These are phyloP conservation scores for Pseudonitzschia delicatissima DNA, from an alignment of 108 stramenopile species.

Conservation along the genomic window DNA sequence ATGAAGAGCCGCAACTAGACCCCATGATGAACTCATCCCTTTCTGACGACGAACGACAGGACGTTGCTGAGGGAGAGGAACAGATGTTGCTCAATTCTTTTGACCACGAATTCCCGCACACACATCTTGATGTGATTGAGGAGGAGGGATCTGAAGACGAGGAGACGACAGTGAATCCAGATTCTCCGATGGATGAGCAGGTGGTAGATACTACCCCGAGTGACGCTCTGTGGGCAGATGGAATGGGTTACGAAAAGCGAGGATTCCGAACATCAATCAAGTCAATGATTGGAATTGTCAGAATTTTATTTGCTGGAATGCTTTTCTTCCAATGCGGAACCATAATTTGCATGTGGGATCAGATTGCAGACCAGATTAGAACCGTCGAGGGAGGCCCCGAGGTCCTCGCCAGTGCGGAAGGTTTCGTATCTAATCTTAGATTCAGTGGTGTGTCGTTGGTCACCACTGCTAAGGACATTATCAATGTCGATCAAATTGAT, in stretches of 20 bases:
- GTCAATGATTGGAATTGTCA: background rate
- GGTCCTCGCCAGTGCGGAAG: background rate
- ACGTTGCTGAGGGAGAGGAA: background rate
- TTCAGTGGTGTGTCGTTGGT: conserved; percentile 1
- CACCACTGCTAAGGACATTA: background rate
- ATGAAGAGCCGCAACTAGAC: background rate
- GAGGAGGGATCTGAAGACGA: background rate
- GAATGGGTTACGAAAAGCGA: too few species aligned
- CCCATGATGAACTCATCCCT: background rate
- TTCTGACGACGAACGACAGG: background rate
- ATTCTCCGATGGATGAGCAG: background rate
- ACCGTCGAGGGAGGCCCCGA: background rate
- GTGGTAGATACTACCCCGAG: background rate
- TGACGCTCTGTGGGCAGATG: background rate
- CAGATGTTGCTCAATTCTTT: conserved; percentile 2
- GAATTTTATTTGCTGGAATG: background rate
- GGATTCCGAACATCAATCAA: background rate
- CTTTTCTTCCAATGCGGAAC: background rate
- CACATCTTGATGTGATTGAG: conserved; percentile 5
- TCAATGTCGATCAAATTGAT: background rate
- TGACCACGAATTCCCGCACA: conserved; percentile 13
- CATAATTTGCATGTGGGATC: background rate
- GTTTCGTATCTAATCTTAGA: background rate
- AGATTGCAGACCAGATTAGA: background rate
- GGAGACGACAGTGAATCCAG: background rate